These are phyloP conservation scores for Ganoderma leucocontextum DNA, from an alignment of 1,284 basidiomycete species.

Conservation along the genomic window DNA sequence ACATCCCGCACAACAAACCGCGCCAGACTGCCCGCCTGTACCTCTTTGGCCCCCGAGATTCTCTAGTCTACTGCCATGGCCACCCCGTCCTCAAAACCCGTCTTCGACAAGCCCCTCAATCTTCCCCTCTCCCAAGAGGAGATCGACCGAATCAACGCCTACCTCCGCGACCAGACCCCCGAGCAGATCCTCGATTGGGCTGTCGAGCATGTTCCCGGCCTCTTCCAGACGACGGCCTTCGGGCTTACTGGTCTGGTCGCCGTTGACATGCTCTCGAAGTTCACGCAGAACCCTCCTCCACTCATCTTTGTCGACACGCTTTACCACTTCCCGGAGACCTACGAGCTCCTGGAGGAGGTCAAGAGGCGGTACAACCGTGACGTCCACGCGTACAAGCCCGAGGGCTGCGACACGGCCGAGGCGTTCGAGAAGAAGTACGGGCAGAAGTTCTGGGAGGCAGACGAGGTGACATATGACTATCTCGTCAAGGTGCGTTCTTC, in stretches of 20 bases:
- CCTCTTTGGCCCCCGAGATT: neutral
- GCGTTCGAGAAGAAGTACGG: conserved; percentile 91
- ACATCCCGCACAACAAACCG: neutral
- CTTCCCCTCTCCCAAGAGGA: conserved; percentile 73
- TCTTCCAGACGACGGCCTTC: conserved; percentile 94
- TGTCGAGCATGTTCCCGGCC: conserved; percentile 75
- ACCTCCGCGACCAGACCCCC: conserved; percentile 76
- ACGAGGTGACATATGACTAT: conserved; percentile 93
- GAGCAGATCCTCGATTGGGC: conserved; percentile 89
- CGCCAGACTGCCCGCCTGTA: neutral
- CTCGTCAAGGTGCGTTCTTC: conserved; percentile 79
- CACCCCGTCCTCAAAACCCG: conserved; percentile 26
- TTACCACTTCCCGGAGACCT: conserved; percentile 95
- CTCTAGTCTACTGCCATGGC: conserved; percentile 16
- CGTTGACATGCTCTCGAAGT: conserved; percentile 91
- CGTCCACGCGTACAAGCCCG: conserved; percentile 85
- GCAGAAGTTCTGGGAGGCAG: conserved; percentile 85
- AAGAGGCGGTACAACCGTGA: conserved; percentile 78
- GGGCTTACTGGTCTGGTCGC: conserved; percentile 92
- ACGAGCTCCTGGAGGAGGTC: conserved; percentile 86
- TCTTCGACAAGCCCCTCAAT: conserved; percentile 57
- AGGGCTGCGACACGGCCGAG: conserved; percentile 69
- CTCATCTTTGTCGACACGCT: conserved; percentile 96
- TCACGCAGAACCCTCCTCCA: conserved; percentile 69
- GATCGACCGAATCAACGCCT: conserved; percentile 75